A percentile compares a stretch with the other conserved stretches of the same genome.
Evolutionary conservation across 768 basidiomycete species (phyloP).

Genomic region (Termitomyces sp.): DNA sequence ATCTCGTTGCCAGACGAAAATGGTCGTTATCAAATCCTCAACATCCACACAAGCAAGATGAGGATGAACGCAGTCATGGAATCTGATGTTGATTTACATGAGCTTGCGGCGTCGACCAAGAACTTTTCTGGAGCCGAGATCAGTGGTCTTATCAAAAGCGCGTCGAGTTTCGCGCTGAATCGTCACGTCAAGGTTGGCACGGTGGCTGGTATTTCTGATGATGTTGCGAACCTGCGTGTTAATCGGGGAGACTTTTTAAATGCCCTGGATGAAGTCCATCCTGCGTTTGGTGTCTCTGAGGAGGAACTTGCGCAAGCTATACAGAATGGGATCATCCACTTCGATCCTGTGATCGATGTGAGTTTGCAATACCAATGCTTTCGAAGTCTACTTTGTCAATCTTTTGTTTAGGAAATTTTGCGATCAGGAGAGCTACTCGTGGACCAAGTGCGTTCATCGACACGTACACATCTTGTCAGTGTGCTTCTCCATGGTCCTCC

Average conservation of each 20-base stretch:
- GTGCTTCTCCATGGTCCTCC: constrained; percentile 86
- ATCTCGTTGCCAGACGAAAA: constrained; percentile 95
- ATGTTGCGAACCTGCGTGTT: constrained; percentile 90
- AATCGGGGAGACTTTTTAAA: constrained; percentile 82
- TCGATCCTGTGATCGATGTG: constrained; percentile 70
- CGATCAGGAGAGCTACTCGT: constrained; percentile 85
- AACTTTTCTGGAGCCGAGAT: constrained; percentile 99
- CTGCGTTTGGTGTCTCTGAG: constrained; percentile 96
- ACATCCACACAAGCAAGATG: constrained; percentile 96
- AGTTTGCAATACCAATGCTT: constrained; percentile 21
- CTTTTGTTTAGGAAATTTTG: constrained; percentile 64
- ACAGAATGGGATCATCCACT: constrained; percentile 96
- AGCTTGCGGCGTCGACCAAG: constrained; percentile 83
- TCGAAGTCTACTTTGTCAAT: background rate
- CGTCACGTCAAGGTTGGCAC: constrained; percentile 97
- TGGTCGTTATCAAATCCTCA: constrained; percentile 90
- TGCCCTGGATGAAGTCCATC: constrained; percentile 91
- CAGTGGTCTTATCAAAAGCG: constrained; percentile 93
- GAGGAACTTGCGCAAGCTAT: constrained; percentile 92
- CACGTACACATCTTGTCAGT: constrained; percentile 88
- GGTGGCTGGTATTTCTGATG: constrained; percentile 93
- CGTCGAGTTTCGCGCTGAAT: constrained; percentile 96
- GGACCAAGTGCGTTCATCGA: constrained; percentile 88
- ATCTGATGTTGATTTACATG: constrained; percentile 70
- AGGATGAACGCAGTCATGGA: constrained; percentile 88